A percentile compares a stretch with the other conserved stretches of the same genome.
Conservation (phyloP, 352 stramenopile genomes). For the Aphanomyces cochlioides region DNA sequence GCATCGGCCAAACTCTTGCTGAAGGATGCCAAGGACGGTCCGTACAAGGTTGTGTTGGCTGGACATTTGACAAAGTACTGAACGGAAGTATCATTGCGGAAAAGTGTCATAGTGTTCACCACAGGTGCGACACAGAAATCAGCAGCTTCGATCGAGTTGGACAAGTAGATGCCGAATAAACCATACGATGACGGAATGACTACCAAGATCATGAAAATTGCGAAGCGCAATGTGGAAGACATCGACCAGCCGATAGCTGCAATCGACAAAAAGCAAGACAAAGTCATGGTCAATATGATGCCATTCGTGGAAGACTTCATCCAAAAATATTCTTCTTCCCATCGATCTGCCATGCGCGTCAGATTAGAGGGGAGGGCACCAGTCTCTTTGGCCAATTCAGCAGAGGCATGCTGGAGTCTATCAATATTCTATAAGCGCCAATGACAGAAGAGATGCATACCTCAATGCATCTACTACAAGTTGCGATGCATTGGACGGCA, state of each 20-base stretch:
- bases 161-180: conserved; percentile 71
- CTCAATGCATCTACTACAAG: conserved; percentile 59
- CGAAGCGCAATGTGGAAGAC: conserved; percentile 61
- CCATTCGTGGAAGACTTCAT: conserved; percentile 78
- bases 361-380: conserved; percentile 53
- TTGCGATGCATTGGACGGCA: conserved; percentile 59
- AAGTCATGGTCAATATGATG: conserved; percentile 64
- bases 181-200: conserved; percentile 77
- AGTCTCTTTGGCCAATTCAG: conserved; percentile 53
- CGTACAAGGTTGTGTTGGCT: conserved; percentile 40
- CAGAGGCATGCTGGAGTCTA: conserved; percentile 53
- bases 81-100: conserved; percentile 46
- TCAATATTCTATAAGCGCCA: conserved; percentile 13
- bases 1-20: conserved; percentile 1
- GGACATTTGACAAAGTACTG: conserved; percentile 67
- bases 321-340: conserved; percentile 74
- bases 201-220: conserved; percentile 72
- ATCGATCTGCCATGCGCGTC: conserved; percentile 48
- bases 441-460: conserved; percentile 30
- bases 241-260: conserved; percentile 78
- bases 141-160: conserved; percentile 73
- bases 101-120: conserved; percentile 57
- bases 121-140: conserved; percentile 71
- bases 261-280: conserved; percentile 76
- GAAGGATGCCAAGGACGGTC: not conserved